These are phyloP conservation scores for Komagataea norvegica DNA, from an alignment of 1,139 yeast species.

Conservation along the genomic window DNA sequence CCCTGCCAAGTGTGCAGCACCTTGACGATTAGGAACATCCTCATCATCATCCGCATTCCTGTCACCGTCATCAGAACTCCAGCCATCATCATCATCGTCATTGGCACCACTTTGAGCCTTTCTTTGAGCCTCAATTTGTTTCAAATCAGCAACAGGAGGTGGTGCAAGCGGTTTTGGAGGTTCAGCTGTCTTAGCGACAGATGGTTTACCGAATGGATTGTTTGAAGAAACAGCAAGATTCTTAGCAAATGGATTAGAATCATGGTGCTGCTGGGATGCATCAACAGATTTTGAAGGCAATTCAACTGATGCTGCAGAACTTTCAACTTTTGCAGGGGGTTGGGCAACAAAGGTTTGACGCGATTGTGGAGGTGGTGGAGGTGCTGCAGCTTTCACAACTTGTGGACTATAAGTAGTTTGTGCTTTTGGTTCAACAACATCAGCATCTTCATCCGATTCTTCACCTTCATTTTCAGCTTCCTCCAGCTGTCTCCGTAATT, in stretches of 20 bases:
- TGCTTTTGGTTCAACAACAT: conserved; percentile 5
- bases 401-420: conserved; percentile 20
- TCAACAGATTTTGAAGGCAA: not conserved
- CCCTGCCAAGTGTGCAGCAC: conserved; percentile 28
- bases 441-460: conserved; percentile 10
- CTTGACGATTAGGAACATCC: conserved; percentile 25
- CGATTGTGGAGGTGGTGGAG: conserved; percentile 11
- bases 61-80: conserved; percentile 19
- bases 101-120: conserved; percentile 27
- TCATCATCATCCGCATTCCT: conserved; percentile 22
- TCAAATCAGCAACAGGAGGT: conserved; percentile 15
- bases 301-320: conserved; percentile 3
- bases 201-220: conserved; percentile 26
- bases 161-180: conserved; percentile 14
- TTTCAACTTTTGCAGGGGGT: conserved; percentile 1
- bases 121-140: conserved; percentile 25
- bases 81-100: conserved; percentile 23
- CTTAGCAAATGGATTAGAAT: conserved; percentile 26
- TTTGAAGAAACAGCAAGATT: conserved; percentile 16
- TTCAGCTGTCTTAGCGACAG: conserved; percentile 2
- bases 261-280: conserved; percentile 17
- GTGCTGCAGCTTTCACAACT: conserved; percentile 2
- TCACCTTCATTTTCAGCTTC: conserved; percentile 22
- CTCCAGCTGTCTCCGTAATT: conserved; percentile 22
- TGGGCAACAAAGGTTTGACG: conserved; percentile 14